These are phyloP conservation scores for Alectoria sarmentosa DNA, from an alignment of 495 filamentous ascomycete genomes.

Conservation along the genomic window DNA sequence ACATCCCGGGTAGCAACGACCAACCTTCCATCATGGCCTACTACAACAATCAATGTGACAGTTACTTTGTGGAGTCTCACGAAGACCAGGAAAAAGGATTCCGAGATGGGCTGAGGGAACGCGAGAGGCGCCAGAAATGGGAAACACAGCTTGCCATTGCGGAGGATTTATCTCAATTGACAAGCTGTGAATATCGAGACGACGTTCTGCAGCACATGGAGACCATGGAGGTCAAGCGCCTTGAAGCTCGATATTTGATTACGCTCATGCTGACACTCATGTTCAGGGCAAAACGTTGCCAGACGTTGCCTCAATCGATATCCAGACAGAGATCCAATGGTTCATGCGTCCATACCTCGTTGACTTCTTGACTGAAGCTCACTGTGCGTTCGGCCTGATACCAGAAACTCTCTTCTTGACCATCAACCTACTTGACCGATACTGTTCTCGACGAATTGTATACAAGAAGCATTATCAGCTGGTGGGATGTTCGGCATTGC, in stretches of 20 bases:
- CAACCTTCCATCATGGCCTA: slow-evolving; percentile 63
- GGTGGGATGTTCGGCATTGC: slow-evolving; percentile 89
- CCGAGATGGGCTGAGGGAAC: slow-evolving; percentile 29
- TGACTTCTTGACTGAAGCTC: slow-evolving; percentile 97
- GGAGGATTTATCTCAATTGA: slow-evolving; percentile 74
- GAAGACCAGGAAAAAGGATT: slow-evolving; percentile 46
- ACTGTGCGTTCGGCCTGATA: slow-evolving; percentile 86
- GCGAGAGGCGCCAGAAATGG: slow-evolving; percentile 64
- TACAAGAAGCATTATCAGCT: slow-evolving; percentile 99
- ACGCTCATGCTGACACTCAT: slow-evolving; percentile 16
- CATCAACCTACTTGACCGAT: slow-evolving; percentile 92
- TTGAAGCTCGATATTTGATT: slow-evolving; percentile 11
- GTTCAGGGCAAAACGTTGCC: slow-evolving; percentile 79
- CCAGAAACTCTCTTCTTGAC: slow-evolving; percentile 94
- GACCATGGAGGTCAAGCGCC: slow-evolving; percentile 77
- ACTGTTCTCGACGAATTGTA: slow-evolving; percentile 96
- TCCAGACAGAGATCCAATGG: slow-evolving; percentile 98
- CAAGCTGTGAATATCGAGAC: slow-evolving; percentile 82
- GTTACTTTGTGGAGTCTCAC: slow-evolving; percentile 82
- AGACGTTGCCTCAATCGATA: slow-evolving; percentile 95
- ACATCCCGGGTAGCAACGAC: slow-evolving; percentile 14
- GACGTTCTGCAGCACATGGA: slow-evolving; percentile 91
- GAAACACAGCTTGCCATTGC: slow-evolving; percentile 77
- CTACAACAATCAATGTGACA: slow-evolving; percentile 57
- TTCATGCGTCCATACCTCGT: slow-evolving; percentile 98